Base-by-base conservation (phyloP, 2,329 filamentous ascomycete species). In the Triangularia setosa region DNA sequence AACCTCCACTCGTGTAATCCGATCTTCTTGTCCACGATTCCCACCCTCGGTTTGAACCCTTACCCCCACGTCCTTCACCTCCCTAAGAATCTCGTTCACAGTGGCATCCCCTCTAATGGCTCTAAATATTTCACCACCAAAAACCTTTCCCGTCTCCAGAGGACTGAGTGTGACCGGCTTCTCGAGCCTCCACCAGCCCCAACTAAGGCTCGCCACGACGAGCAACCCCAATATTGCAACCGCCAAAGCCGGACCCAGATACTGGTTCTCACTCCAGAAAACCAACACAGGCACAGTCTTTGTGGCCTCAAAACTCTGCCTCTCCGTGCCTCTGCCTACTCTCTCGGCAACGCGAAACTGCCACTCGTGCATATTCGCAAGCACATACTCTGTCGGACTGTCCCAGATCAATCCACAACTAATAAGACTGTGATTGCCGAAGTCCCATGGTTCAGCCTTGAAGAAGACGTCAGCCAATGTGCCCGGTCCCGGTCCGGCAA, bases 111-210 rank as follows among this genome's bases (percentile, higher is more conserved):
- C 16, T 44, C 58, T 27, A 21, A 62, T 40, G 23, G 24, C 18
- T 5, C 25, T 30, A 23, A 21, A 57, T 18, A 59, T 33, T 16
- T 21, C 27, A 11, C 44, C 63, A 14, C 61, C 58, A 53, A 67
- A 61, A 25, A 35, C 58, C 16, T 57, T 57, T 1, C 63, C 65
- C 48, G 63, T 65, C 56, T 67, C 65, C 21, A 67, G 23, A 23
- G 65, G 65, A 33, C 63, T 67, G 35, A 67, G 54, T 48, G 63
- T 65, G 8, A 67, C 65, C 2, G 54, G 27, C 27, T 59, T 30
- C 18, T 40, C 54, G 5, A 67, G 59, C 58, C 56, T 58, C 65
- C 65, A 65, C 60, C 61, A 67, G 2, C 60, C 59, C 61, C 65
- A 62, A 44, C 61, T 60, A 56, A 67, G 53, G 16, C 30, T 52